phyloP scores from a whole-genome alignment of 345 rosid species.

The Diplotaxis tenuifolia region DNA sequence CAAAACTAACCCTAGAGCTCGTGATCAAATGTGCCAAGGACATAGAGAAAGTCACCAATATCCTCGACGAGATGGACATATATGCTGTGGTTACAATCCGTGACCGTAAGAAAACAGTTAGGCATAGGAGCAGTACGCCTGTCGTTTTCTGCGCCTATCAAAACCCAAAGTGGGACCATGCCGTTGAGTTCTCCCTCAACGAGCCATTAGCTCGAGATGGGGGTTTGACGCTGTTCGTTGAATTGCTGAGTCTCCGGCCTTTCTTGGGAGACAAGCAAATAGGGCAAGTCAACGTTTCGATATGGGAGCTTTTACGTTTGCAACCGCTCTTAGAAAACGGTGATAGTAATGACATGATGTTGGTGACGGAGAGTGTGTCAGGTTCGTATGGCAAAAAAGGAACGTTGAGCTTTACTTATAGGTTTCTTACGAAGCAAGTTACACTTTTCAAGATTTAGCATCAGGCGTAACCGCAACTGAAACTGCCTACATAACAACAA shows the following conservation, averaged over 20 bases:
- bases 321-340: neutral
- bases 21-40: conserved; percentile 51
- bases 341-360: conserved; percentile 27
- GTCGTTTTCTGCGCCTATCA: conserved; percentile 42
- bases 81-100: conserved; percentile 51
- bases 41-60: conserved; percentile 46
- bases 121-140: conserved; percentile 43
- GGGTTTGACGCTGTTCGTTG: conserved; percentile 41
- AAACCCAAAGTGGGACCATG: conserved; percentile 61
- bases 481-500: too few species aligned
- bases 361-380: conserved; percentile 50
- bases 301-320: conserved; percentile 45
- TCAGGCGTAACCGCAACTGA: too few species aligned
- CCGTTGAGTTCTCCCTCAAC: conserved; percentile 47
- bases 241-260: conserved; percentile 50
- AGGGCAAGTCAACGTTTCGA: conserved; percentile 59
- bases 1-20: conserved; percentile 42
- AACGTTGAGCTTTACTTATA: conserved; percentile 49
- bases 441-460: too few species aligned
- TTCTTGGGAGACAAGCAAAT: conserved; percentile 53
- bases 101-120: conserved; percentile 37
- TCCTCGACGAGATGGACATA: conserved; percentile 55
- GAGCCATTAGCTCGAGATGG: conserved; percentile 43
- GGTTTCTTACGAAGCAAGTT: conserved; percentile 26
- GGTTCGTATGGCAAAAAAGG: conserved; percentile 58